Evolutionary conservation across 768 basidiomycete genomes (phyloP).

Genomic region (Cystobasidium ongulense): DNA sequence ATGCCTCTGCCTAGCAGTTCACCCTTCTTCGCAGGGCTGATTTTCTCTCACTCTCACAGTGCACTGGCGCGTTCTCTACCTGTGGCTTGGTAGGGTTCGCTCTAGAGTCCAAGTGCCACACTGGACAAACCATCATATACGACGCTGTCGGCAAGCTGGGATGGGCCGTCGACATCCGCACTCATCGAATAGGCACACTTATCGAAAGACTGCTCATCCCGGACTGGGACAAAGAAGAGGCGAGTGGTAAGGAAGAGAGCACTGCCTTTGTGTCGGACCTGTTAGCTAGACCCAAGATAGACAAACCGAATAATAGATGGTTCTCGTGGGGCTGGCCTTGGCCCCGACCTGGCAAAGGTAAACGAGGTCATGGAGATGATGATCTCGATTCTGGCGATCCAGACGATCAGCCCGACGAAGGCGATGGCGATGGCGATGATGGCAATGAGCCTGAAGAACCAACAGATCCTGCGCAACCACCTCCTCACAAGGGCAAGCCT

Average conservation of each 20-base stretch:
- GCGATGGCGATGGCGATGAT: neutral
- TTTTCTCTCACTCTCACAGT: constrained; percentile 42
- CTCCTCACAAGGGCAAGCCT: neutral
- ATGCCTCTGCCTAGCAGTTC: neutral
- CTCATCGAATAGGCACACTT: constrained; percentile 43
- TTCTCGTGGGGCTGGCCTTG: constrained; percentile 9
- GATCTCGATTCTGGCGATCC: neutral
- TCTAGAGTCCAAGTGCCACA: constrained; percentile 76
- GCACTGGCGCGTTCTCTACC: constrained; percentile 64
- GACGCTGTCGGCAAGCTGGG: constrained; percentile 73
- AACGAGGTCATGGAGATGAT: neutral
- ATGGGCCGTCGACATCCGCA: constrained; percentile 69
- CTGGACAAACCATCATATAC: constrained; percentile 66
- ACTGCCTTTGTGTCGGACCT: neutral
- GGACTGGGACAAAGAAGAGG: constrained; percentile 32
- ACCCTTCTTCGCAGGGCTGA: neutral
- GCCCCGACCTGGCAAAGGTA: neutral
- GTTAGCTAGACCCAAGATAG: neutral
- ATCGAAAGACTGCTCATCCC: constrained; percentile 38
- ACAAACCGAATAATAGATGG: neutral
- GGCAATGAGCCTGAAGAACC: neutral
- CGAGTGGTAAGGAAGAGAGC: neutral
- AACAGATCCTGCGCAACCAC: neutral
- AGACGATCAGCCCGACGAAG: neutral
- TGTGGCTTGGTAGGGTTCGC: constrained; percentile 83